Conservation (phyloP, 176 grass and related monocot genomes). For the Hordeum marinum region DNA sequence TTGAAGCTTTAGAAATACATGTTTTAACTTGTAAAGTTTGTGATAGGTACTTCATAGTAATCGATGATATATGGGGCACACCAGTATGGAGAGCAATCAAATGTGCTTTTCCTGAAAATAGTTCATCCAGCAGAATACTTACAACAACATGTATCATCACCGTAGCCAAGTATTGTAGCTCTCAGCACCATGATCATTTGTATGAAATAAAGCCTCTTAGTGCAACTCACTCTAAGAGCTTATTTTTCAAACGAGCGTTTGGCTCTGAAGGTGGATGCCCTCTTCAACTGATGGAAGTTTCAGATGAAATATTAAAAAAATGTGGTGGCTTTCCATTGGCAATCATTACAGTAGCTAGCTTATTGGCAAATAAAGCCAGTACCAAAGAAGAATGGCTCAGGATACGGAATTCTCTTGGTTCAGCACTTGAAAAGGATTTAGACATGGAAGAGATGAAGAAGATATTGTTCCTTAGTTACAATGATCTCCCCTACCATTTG, state of each 20-base stretch:
- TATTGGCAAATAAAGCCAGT: constrained; percentile 5
- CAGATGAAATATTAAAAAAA: constrained; percentile 19
- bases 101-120: constrained; percentile 26
- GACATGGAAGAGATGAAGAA: not conserved
- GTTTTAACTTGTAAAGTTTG: not conserved
- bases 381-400: constrained; percentile 10
- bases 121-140: not conserved
- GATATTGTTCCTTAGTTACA: constrained; percentile 14
- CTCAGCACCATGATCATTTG: not conserved
- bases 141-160: constrained; percentile 10
- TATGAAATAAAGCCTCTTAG: constrained; percentile 17
- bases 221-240: not conserved
- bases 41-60: constrained; percentile 16
- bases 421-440: constrained; percentile 12
- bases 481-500: constrained; percentile 20
- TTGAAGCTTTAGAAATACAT: not conserved
- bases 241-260: constrained; percentile 24
- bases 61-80: constrained; percentile 23
- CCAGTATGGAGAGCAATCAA: constrained; percentile 12
- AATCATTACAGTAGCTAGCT: constrained; percentile 7
- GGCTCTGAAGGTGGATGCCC: constrained; percentile 6
- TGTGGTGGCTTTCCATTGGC: constrained; percentile 21
- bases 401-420: not conserved
- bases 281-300: constrained; percentile 2
- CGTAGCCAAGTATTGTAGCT: constrained; percentile 13